Conservation (phyloP, 768 basidiomycete species). For the Porphyrellus cyaneotinctus region DNA sequence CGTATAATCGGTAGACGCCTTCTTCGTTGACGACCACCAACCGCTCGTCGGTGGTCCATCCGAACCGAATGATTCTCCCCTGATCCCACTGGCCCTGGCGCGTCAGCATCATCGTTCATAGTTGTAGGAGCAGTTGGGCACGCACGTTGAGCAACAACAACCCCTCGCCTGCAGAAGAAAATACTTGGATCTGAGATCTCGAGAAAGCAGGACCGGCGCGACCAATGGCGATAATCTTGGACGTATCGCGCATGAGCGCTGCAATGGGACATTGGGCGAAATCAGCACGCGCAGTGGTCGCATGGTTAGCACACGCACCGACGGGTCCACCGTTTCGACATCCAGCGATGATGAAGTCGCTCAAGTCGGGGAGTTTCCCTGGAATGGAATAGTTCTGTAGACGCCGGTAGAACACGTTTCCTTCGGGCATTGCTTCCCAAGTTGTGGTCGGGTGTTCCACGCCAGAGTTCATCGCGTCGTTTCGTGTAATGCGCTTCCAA, state of each 20-base stretch:
- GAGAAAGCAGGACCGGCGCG: slow-evolving; percentile 51
- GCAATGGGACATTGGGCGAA: background rate
- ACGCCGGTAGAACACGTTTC: slow-evolving; percentile 81
- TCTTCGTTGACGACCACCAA: slow-evolving; percentile 88
- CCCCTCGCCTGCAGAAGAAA: slow-evolving; percentile 78
- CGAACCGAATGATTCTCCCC: slow-evolving; percentile 73
- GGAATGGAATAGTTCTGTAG: slow-evolving; percentile 80
- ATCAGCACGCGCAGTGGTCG: slow-evolving; percentile 1
- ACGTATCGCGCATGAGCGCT: slow-evolving; percentile 87
- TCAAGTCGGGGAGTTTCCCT: slow-evolving; percentile 73
- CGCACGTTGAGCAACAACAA: slow-evolving; percentile 69
- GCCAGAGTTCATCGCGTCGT: slow-evolving; percentile 33
- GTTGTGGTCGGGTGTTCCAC: slow-evolving; percentile 70
- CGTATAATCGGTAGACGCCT: slow-evolving; percentile 86
- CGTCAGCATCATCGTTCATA: slow-evolving; percentile 7
- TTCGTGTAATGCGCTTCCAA: background rate
- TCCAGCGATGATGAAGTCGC: slow-evolving; percentile 75
- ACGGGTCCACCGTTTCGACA: slow-evolving; percentile 88
- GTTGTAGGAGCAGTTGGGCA: slow-evolving; percentile 26
- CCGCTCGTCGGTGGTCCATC: slow-evolving; percentile 80
- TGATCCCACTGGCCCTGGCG: slow-evolving; percentile 78
- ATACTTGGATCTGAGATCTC: slow-evolving; percentile 83
- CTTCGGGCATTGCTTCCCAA: slow-evolving; percentile 92
- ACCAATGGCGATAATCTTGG: slow-evolving; percentile 72
- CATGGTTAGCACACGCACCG: slow-evolving; percentile 45